phyloP scores from a whole-genome alignment of 2,329 filamentous ascomycete species.

The Calonectria honghensis region DNA sequence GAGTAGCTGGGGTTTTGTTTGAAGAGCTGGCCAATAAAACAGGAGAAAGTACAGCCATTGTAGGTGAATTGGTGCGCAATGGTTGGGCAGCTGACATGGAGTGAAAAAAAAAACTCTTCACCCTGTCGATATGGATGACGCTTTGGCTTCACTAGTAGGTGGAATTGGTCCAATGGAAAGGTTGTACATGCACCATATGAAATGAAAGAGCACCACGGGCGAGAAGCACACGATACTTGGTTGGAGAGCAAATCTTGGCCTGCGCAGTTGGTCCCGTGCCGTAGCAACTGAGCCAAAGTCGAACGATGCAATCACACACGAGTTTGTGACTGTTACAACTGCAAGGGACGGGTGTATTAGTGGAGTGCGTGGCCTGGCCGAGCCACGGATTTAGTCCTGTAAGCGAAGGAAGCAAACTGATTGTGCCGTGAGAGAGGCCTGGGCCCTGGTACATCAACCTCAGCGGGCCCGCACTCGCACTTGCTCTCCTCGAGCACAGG shows the following conservation, averaged over 20 bases:
- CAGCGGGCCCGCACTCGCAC: constrained; percentile 51
- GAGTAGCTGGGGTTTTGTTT: not conserved
- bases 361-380: constrained; percentile 18
- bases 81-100: constrained; percentile 24
- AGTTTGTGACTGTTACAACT: constrained; percentile 27
- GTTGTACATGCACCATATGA: constrained; percentile 15
- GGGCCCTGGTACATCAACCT: constrained; percentile 46
- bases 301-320: constrained; percentile 26
- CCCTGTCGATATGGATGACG: constrained; percentile 27
- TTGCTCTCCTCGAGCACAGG: constrained; percentile 49
- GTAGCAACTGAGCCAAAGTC: constrained; percentile 19
- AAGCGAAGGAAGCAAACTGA: constrained; percentile 37
- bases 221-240: not conserved
- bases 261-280: constrained; percentile 7
- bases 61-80: constrained; percentile 21
- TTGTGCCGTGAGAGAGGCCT: constrained; percentile 31
- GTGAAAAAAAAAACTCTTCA: constrained; percentile 35
- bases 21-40: not conserved
- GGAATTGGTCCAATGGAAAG: constrained; percentile 15
- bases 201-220: not conserved
- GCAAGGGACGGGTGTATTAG: constrained; percentile 38
- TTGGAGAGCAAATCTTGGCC: not conserved
- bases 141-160: constrained; percentile 17
- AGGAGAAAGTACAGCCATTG: not conserved
- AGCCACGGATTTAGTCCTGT: constrained; percentile 41